Conservation (phyloP, 2,329 filamentous ascomycete genomes). For the Ceratocystiopsis minuta region DNA sequence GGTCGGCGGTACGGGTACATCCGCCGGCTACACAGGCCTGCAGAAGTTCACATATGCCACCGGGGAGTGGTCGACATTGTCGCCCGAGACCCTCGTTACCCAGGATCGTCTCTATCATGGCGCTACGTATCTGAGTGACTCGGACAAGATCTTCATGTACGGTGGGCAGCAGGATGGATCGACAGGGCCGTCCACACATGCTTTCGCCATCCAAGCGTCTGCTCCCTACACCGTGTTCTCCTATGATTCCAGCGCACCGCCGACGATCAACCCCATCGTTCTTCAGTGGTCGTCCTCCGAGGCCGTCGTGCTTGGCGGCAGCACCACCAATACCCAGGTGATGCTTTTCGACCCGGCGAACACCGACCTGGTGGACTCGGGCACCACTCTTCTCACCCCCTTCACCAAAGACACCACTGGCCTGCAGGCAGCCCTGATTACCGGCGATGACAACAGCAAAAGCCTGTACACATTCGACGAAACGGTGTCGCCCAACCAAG, state of each 20-base stretch:
- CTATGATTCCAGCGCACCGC: slow-evolving; percentile 39
- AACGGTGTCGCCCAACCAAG: slow-evolving; percentile 52
- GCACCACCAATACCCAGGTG: slow-evolving; percentile 44
- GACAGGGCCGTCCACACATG: slow-evolving; percentile 45
- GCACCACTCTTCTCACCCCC: slow-evolving; percentile 41
- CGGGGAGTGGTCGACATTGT: slow-evolving; percentile 32
- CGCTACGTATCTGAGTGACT: slow-evolving; percentile 52
- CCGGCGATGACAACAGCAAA: slow-evolving; percentile 58
- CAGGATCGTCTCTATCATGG: slow-evolving; percentile 58
- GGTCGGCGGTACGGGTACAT: slow-evolving; percentile 50
- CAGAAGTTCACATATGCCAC: slow-evolving; percentile 46
- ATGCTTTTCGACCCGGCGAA: slow-evolving; percentile 48
- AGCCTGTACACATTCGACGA: slow-evolving; percentile 65
- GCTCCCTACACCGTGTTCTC: slow-evolving; percentile 44
- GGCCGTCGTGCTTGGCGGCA: slow-evolving; percentile 59
- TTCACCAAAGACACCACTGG: slow-evolving; percentile 38
- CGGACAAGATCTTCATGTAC: slow-evolving; percentile 61
- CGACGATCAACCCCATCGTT: slow-evolving; percentile 51
- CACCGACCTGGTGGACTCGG: slow-evolving; percentile 49
- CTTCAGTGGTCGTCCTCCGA: slow-evolving; percentile 55
- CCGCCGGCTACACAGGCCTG: slow-evolving; percentile 49
- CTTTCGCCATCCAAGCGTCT: slow-evolving; percentile 52
- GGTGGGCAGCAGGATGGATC: slow-evolving; percentile 51
- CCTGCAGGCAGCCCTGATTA: slow-evolving; percentile 46
- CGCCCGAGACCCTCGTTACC: slow-evolving; percentile 29